phyloP scores from a whole-genome alignment of 2,329 filamentous ascomycete genomes.

The Colletotrichum spaethianum region DNA sequence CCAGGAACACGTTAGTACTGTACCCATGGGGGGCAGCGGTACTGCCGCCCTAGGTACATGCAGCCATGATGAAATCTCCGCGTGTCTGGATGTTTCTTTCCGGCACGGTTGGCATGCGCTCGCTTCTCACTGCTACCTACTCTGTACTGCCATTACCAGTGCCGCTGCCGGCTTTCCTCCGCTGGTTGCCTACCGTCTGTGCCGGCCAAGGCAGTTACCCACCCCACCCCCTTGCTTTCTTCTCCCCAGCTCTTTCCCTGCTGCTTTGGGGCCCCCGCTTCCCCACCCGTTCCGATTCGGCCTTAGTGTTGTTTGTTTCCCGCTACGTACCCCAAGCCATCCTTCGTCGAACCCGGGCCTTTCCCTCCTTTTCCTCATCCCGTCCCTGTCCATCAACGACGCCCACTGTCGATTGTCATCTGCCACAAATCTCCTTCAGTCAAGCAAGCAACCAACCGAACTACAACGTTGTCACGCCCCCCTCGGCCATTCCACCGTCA shows the following conservation, averaged over 20 bases:
- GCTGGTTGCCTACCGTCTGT: neutral
- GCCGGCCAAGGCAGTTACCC: neutral
- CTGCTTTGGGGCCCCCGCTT: constrained; percentile 17
- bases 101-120: neutral
- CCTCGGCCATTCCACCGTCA: neutral
- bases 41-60: constrained; percentile 36
- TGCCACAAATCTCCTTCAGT: neutral
- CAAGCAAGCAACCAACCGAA: neutral
- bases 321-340: constrained; percentile 3
- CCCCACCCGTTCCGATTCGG: constrained; percentile 37
- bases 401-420: constrained; percentile 4
- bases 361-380: constrained; percentile 1
- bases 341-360: neutral
- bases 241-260: neutral
- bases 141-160: neutral
- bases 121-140: no score
- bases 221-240: constrained; percentile 4
- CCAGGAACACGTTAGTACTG: constrained; percentile 11
- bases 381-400: neutral
- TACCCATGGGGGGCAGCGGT: no score
- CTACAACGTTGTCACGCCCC: neutral
- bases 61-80: constrained; percentile 28
- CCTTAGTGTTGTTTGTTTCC: constrained; percentile 1
- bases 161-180: neutral
- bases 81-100: constrained; percentile 10